These are phyloP conservation scores for Picea mariana DNA, from an alignment of 83 land plant species.

Conservation along the genomic window DNA sequence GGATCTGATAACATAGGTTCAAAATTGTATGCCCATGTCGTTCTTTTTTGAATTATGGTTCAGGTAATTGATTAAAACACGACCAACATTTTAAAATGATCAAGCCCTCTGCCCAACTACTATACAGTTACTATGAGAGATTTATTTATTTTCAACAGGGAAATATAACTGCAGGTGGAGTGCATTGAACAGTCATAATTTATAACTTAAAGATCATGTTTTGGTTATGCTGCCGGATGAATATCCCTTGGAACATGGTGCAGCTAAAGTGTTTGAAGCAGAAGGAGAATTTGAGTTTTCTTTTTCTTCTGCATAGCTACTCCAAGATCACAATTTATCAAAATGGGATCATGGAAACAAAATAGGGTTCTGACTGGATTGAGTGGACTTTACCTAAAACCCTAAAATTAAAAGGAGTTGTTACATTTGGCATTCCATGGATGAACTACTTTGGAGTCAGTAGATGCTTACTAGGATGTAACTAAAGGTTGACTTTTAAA, in stretches of 20 bases:
- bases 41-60: too few species aligned
- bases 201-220: neutral
- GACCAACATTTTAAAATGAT: neutral
- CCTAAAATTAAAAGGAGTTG: too few species aligned
- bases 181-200: neutral
- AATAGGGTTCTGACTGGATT: too few species aligned
- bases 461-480: neutral
- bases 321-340: neutral
- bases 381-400: too few species aligned
- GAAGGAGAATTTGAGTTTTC: neutral
- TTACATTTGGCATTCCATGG: too few species aligned
- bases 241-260: neutral
- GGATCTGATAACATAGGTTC: too few species aligned
- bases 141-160: neutral
- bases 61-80: too few species aligned
- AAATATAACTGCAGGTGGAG: neutral
- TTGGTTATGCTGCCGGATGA: neutral
- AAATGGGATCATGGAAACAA: neutral
- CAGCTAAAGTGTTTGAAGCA: constrained; percentile 1
- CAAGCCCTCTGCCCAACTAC: neutral
- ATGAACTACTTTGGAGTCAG: too few species aligned
- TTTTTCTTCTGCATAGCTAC: neutral
- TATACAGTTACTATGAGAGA: too few species aligned
- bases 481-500: neutral
- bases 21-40: too few species aligned